A percentile compares a stretch with the other conserved stretches of the same genome.
Evolutionary conservation across 2,329 filamentous ascomycete species (phyloP).

Genomic region (Microsporum ferrugineum): DNA sequence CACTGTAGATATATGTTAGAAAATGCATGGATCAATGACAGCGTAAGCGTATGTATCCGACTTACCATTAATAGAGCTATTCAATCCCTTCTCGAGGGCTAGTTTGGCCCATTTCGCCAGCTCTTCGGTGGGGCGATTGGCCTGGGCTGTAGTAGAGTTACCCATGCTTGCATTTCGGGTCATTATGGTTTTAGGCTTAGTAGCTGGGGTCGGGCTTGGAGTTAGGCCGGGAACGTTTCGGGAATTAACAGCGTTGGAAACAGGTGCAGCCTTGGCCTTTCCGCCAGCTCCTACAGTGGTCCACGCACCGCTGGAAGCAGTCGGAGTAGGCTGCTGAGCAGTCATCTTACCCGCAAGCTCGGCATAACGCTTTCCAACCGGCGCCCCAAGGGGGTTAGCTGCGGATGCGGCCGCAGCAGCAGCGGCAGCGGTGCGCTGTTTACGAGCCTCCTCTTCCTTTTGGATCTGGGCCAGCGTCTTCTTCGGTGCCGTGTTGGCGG

Average conservation of each 20-base stretch:
- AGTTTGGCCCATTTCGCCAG: slow-evolving; percentile 86
- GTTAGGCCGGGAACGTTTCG: slow-evolving; percentile 42
- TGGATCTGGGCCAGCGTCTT: slow-evolving; percentile 95
- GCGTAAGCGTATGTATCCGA: slow-evolving; percentile 18
- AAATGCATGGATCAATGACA: slow-evolving; percentile 4
- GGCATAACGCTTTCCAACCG: slow-evolving; percentile 74
- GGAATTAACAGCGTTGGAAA: slow-evolving; percentile 34
- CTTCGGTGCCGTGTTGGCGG: slow-evolving; percentile 44
- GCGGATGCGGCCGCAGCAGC: slow-evolving; percentile 39
- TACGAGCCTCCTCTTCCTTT: slow-evolving; percentile 84
- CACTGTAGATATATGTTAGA: slow-evolving; percentile 43
- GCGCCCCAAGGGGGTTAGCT: slow-evolving; percentile 30
- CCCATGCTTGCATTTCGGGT: not conserved
- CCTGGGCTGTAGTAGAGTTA: slow-evolving; percentile 24
- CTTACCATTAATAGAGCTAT: slow-evolving; percentile 55
- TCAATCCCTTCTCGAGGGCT: slow-evolving; percentile 63
- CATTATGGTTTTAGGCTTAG: slow-evolving; percentile 18
- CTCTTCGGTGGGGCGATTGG: slow-evolving; percentile 67
- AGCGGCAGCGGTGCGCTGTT: slow-evolving; percentile 56
- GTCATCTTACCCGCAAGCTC: slow-evolving; percentile 75
- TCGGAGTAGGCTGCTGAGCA: slow-evolving; percentile 27
- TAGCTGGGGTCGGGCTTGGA: slow-evolving; percentile 1
- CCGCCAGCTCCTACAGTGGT: slow-evolving; percentile 90
- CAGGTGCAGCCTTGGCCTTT: slow-evolving; percentile 57
- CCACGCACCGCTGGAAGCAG: slow-evolving; percentile 56